These are phyloP conservation scores for Camellia oleifera DNA, from an alignment of 179 eudicot species.

Conservation along the genomic window DNA sequence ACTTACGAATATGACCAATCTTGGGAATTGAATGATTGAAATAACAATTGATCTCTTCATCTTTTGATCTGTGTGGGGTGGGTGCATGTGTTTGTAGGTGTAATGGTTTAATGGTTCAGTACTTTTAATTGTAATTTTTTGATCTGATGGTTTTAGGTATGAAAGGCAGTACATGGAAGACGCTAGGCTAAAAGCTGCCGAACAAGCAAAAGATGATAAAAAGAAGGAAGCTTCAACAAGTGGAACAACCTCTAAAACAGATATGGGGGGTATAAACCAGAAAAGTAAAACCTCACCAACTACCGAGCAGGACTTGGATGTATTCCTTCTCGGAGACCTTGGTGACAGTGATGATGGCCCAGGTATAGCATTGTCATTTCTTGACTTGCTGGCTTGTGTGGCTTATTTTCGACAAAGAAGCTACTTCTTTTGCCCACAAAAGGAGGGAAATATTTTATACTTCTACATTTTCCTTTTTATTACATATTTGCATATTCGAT, in stretches of 20 bases:
- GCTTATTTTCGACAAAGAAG: neutral
- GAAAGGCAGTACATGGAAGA: slow-evolving; percentile 72
- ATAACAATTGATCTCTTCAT: neutral
- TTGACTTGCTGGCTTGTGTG: slow-evolving; percentile 2
- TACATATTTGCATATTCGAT: neutral
- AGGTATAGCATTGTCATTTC: slow-evolving; percentile 41
- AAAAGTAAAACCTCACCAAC: slow-evolving; percentile 53
- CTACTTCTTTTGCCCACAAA: no score
- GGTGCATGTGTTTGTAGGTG: neutral
- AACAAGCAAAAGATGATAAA: slow-evolving; percentile 51
- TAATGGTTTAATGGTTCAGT: neutral
- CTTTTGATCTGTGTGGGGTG: neutral
- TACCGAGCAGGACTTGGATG: slow-evolving; percentile 93
- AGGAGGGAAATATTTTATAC: neutral
- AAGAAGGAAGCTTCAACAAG: slow-evolving; percentile 43
- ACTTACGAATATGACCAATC: neutral
- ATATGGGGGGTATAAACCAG: slow-evolving; percentile 36
- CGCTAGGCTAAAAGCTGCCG: slow-evolving; percentile 46
- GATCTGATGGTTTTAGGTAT: slow-evolving; percentile 41
- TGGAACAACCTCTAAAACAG: slow-evolving; percentile 41
- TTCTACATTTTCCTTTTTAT: neutral
- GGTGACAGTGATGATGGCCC: slow-evolving; percentile 83
- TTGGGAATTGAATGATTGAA: neutral
- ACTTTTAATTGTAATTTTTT: neutral
- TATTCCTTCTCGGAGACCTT: slow-evolving; percentile 86